These are phyloP conservation scores for Medicago lupulina DNA, from an alignment of 306 rosid genomes.

Conservation along the genomic window DNA sequence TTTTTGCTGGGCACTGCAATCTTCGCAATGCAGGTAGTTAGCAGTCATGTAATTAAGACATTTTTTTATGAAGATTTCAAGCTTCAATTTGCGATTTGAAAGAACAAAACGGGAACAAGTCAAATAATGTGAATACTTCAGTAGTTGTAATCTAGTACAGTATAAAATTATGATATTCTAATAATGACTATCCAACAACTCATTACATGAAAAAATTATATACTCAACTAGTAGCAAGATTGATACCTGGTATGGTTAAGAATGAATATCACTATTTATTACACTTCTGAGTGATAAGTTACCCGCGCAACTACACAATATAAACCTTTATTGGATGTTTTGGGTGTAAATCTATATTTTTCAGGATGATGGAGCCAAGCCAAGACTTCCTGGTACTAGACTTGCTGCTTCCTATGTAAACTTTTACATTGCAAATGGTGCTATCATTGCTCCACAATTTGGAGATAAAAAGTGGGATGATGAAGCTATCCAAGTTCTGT, in stretches of 20 bases:
- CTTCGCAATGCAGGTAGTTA: constrained; percentile 21
- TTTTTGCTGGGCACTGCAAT: constrained; percentile 19
- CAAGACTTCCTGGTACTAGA: constrained; percentile 68
- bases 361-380: constrained; percentile 67
- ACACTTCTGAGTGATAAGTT: constrained; percentile 27
- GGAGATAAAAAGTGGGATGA: constrained; percentile 88
- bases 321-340: constrained; percentile 24
- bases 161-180: too few species aligned
- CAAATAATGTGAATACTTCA: constrained; percentile 24
- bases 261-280: constrained; percentile 13
- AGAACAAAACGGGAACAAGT: constrained; percentile 27
- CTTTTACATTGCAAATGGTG: constrained; percentile 92
- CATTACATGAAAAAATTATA: constrained; percentile 16
- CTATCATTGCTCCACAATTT: constrained; percentile 77
- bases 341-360: constrained; percentile 29
- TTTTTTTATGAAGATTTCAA: constrained; percentile 2
- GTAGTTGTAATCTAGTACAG: not conserved
- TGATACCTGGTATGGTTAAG: constrained; percentile 21
- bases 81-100: constrained; percentile 4
- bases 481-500: constrained; percentile 76
- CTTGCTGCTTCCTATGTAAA: constrained; percentile 95
- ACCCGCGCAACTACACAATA: constrained; percentile 3
- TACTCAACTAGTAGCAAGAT: constrained; percentile 7
- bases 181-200: constrained; percentile 22
- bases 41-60: constrained; percentile 21